A percentile compares a stretch with the other conserved stretches of the same genome.
Evolutionary conservation across 371 early-diverging fungal species (phyloP).

Genomic region (Mucor racemosus): DNA sequence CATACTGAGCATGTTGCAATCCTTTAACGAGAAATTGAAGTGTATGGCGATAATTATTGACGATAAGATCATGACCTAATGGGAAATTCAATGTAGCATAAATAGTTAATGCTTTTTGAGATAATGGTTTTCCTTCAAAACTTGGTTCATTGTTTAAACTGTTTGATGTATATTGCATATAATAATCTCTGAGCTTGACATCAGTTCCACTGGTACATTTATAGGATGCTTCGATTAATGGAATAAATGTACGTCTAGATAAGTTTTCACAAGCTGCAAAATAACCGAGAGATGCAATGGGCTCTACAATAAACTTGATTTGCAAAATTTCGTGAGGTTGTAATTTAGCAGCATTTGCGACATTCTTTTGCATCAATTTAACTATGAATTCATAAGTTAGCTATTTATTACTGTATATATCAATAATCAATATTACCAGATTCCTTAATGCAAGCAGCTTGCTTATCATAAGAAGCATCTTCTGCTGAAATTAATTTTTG

Average conservation of each 20-base stretch:
- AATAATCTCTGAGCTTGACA: constrained; percentile 22
- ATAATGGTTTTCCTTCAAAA: constrained; percentile 29
- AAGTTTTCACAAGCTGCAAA: constrained; percentile 48
- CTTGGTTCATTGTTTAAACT: not conserved
- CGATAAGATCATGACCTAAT: constrained; percentile 36
- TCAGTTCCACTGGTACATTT: constrained; percentile 11
- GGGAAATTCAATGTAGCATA: constrained; percentile 45
- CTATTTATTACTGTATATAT: not conserved
- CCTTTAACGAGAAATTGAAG: constrained; percentile 26
- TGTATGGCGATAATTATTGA: constrained; percentile 23
- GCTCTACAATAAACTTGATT: constrained; percentile 33
- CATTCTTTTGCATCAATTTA: constrained; percentile 20
- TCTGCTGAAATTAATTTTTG: constrained; percentile 22
- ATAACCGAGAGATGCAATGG: constrained; percentile 47
- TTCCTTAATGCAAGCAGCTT: constrained; percentile 38
- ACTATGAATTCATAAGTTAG: not conserved
- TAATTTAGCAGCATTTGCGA: constrained; percentile 1
- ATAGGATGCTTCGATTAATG: constrained; percentile 41
- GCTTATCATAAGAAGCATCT: constrained; percentile 39
- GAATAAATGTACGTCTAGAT: constrained; percentile 51
- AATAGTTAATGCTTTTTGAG: constrained; percentile 48
- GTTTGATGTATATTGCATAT: constrained; percentile 21
- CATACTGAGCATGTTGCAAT: constrained; percentile 17
- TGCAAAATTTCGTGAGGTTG: constrained; percentile 23
- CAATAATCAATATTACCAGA: constrained; percentile 25